Evolutionary conservation across 1,284 basidiomycete genomes (phyloP), one percentile per base, ranked within the genome.

Genomic region (Puccinia triticina): DNA sequence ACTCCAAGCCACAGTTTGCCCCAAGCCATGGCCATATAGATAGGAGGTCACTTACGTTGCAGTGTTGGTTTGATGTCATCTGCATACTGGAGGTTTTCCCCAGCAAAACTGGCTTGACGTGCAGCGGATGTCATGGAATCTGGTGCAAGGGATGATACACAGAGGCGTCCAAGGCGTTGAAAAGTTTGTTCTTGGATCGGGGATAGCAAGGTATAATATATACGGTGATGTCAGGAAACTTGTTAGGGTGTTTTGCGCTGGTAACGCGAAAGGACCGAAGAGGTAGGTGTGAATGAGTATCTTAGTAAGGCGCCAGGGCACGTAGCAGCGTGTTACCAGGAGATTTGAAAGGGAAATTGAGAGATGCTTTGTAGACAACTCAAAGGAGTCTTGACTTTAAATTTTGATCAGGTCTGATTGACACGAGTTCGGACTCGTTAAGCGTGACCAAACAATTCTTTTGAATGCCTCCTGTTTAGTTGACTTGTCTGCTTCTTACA

Each of bases 1-100:
- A 69, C 66, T 69, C n/a, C 66, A 69, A 43, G 66, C 66, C 66
- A 69, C 66, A 43, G 66, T 4, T 69, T 48, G 40, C 10, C 18
- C 48, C 46, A 26, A 50, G 26, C 23, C 32, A 55, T 55, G 21
- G 12, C 40, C 29, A 48, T 12, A 32, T 26, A 55, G 71, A 53
- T 50, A 29, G 71, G 40, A 53, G 21, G 40, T 37, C 32, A 73
- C 71, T 73, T 55, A 73, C 71, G 71, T 23, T 73, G 43, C 48
- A 55, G 48, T 26, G 48, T 50, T 23, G 71, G 71, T 55, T 55
- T 73, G 50, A 53, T 43, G 26, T 53, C 71, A 55, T 73, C 71
- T 53, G 71, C 10, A 73, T 73, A 73, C 71, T 55, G 46, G 26
- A 73, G 48, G 50, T 73, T 48, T 53, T 53, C n/a, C 18, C 55